Conservation (phyloP, 371 early-diverging fungal genomes). For the Rhizopus stolonifer region DNA sequence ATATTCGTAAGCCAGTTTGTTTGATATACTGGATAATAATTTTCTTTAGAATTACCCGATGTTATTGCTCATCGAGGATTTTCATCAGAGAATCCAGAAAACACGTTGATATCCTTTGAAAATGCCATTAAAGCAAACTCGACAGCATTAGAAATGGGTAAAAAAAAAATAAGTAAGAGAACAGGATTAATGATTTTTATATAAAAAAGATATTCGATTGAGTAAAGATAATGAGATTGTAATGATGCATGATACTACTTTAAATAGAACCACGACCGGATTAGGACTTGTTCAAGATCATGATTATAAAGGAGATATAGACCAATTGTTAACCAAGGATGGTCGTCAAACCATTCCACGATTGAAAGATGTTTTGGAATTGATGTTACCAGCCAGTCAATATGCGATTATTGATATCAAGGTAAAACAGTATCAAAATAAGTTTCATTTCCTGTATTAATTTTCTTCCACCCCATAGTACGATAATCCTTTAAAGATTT, state of each 20-base stretch:
- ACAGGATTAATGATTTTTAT: neutral
- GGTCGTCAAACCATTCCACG: conserved; percentile 52
- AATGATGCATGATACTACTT: conserved; percentile 63
- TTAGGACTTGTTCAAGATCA: conserved; percentile 47
- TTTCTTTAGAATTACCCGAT: conserved; percentile 37
- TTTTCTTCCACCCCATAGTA: conserved; percentile 22
- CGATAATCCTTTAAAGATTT: conserved; percentile 49
- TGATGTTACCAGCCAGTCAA: conserved; percentile 40
- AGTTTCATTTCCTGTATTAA: neutral
- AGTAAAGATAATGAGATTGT: conserved; percentile 63
- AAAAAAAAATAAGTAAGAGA: neutral
- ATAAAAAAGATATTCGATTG: conserved; percentile 52
- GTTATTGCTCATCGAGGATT: conserved; percentile 58
- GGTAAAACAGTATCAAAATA: too few species aligned
- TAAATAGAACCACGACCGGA: conserved; percentile 62
- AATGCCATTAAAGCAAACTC: conserved; percentile 59
- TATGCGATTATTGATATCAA: conserved; percentile 68
- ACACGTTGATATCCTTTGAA: conserved; percentile 58
- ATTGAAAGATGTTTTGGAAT: conserved; percentile 57
- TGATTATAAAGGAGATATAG: conserved; percentile 61
- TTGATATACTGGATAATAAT: too few species aligned
- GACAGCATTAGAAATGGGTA: conserved; percentile 64
- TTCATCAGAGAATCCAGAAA: conserved; percentile 64
- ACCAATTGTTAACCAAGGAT: conserved; percentile 52
- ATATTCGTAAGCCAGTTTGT: too few species aligned